Evolutionary conservation across 2,329 filamentous ascomycete genomes (phyloP).

Genomic region (Pseudocercospora cruenta): DNA sequence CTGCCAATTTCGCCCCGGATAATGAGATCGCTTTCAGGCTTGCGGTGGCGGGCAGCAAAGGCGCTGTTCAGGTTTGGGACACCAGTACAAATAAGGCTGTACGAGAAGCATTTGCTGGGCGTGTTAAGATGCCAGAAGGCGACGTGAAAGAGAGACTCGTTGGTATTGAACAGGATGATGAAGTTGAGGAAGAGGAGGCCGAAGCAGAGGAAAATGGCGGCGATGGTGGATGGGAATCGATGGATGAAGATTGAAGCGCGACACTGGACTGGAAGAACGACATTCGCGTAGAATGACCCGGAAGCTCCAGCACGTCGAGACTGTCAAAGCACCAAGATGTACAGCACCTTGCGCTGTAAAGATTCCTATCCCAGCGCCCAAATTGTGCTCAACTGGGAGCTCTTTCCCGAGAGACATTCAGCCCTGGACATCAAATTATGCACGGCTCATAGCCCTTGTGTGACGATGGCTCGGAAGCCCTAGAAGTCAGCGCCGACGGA

Average conservation of each 20-base stretch:
- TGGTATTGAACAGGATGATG: conserved; percentile 67
- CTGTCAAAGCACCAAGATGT: neutral
- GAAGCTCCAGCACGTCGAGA: neutral
- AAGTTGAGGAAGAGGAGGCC: conserved; percentile 63
- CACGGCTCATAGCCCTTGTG: neutral
- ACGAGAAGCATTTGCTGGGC: conserved; percentile 77
- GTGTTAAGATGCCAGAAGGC: conserved; percentile 62
- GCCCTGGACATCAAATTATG: neutral
- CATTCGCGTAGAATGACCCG: neutral
- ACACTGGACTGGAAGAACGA: neutral
- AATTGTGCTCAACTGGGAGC: too few species aligned
- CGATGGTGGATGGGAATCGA: conserved; percentile 42
- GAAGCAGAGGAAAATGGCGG: conserved; percentile 51
- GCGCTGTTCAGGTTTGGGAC: conserved; percentile 91
- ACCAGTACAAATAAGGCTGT: conserved; percentile 91
- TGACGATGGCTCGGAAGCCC: neutral
- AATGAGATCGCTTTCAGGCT: conserved; percentile 87
- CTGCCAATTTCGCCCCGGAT: conserved; percentile 86
- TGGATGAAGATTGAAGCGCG: conserved; percentile 38
- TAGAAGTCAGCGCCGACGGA: neutral
- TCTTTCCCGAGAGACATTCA: neutral
- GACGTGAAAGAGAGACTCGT: conserved; percentile 76
- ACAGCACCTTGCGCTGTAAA: neutral
- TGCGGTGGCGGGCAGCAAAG: conserved; percentile 92
- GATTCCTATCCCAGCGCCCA: too few species aligned